Percentiles rank a stretch among this genome's conserved stretches.
Evolutionary conservation across 257 asterid species (phyloP).

Genomic region (Nicotiana undulata): DNA sequence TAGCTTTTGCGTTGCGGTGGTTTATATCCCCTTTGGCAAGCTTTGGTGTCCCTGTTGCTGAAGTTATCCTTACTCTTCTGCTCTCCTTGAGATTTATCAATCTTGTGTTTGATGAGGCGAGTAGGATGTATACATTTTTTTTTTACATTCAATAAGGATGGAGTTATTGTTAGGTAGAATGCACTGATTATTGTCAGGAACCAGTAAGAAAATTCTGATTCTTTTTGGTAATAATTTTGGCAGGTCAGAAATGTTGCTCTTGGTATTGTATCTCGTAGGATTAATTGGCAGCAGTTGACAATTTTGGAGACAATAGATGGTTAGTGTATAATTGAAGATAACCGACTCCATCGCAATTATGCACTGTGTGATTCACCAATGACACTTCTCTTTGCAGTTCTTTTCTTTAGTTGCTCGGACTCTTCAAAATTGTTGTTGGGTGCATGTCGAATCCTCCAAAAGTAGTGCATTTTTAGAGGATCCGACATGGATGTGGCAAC

Average conservation of each 20-base stretch:
- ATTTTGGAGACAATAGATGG: conserved; percentile 83
- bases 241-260: conserved; percentile 94
- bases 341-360: not conserved
- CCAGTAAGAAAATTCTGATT: not conserved
- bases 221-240: not conserved
- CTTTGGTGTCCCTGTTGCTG: conserved; percentile 80
- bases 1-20: conserved; percentile 88
- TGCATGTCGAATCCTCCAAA: too few species aligned
- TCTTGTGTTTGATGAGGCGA: conserved; percentile 95
- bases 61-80: conserved; percentile 83
- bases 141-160: conserved; percentile 1
- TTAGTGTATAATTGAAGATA: conserved; percentile 19
- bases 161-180: not conserved
- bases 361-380: not conserved
- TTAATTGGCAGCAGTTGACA: conserved; percentile 80
- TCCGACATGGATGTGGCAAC: too few species aligned
- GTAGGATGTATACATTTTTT: not conserved
- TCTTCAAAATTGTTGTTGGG: too few species aligned
- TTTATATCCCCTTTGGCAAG: conserved; percentile 60
- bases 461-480: too few species aligned
- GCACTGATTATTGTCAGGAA: not conserved
- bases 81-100: conserved; percentile 84
- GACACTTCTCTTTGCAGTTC: not conserved
- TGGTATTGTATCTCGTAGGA: conserved; percentile 90
- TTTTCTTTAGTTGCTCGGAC: not conserved